Evolutionary conservation across 169 alveolate genomes (phyloP).

Genomic region (Perkinsus olseni): DNA sequence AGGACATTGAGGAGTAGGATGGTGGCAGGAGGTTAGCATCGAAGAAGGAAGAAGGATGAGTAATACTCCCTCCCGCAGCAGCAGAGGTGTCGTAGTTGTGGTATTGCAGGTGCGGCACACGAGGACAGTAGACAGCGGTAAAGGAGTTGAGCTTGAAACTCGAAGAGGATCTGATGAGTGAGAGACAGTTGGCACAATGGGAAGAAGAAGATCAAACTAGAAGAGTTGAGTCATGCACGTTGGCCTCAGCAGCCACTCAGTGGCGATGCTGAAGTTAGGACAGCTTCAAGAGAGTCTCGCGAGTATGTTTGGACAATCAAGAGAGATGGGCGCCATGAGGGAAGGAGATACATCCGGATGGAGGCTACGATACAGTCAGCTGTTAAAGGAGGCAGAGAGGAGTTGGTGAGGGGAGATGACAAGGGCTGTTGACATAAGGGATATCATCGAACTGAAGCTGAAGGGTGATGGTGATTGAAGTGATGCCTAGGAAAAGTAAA

Average conservation of each 20-base stretch:
- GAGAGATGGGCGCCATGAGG: slow-evolving; percentile 66
- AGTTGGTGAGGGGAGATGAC: slow-evolving; percentile 70
- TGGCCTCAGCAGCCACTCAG: no score
- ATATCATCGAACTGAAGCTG: not conserved
- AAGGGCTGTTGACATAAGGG: slow-evolving; percentile 28
- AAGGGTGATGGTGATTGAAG: not conserved
- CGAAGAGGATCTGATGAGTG: slow-evolving; percentile 35
- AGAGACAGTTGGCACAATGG: slow-evolving; percentile 59
- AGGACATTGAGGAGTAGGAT: slow-evolving; percentile 60
- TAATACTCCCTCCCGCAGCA: slow-evolving; percentile 36
- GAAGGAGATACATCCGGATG: slow-evolving; percentile 71
- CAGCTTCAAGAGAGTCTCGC: slow-evolving; percentile 62
- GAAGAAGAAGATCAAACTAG: slow-evolving; percentile 70
- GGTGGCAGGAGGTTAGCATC: slow-evolving; percentile 53
- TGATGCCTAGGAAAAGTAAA: not conserved
- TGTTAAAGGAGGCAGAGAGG: slow-evolving; percentile 56
- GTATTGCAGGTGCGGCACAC: slow-evolving; percentile 56
- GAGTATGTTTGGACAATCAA: slow-evolving; percentile 64
- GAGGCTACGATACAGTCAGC: slow-evolving; percentile 56
- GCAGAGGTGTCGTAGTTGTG: slow-evolving; percentile 49
- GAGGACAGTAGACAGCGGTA: slow-evolving; percentile 59
- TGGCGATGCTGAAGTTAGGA: no score
- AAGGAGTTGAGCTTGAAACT: slow-evolving; percentile 52
- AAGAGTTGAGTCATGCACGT: no score
- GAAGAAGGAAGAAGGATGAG: slow-evolving; percentile 48